Evolutionary conservation across 1,139 yeast genomes (phyloP), one percentile per base, ranked within the genome.

Genomic region (Hanseniaspora uvarum): DNA sequence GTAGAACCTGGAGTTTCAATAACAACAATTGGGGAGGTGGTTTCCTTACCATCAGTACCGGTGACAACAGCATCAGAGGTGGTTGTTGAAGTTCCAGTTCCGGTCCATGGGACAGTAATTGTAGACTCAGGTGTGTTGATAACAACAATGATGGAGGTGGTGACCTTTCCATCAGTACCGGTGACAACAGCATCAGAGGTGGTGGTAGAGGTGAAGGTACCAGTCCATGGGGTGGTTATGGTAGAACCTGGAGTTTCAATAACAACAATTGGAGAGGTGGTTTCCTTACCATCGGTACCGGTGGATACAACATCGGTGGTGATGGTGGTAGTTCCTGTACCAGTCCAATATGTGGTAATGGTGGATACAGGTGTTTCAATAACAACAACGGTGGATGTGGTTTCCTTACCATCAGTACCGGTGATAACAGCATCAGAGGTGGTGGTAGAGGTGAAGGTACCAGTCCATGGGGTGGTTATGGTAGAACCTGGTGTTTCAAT

Each of bases 191-290:
- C 19, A 5, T 16, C 26, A 33, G 30, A 26, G 39, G 30, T 31
- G 19, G 16, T 26, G 12, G 16, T 21, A 3, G 38, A 31, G 16
- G 18, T 26, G 23, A 7, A 5, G 16, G 19, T 21, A 10, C 18
- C 31, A 12, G 39, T 33, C 44, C 28, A 24, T 14, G 38, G 36
- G 4, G 11, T 16, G 23, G 56, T 45, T 31, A 53, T 47, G 47
- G 58, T 46, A 5, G 36, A 19, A 8, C 18, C 45, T n/a, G 58
- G 58, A n/a, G 57, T 55, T 31, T 56, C 56, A 18, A 57, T 55
- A 33, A 28, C 24, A 53, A 52, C 47, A 7, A 47, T 47, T 1
- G 36, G 8, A 3, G 14, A 14, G 6, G 45, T 38, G 12, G 28
- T 30, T 11, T 11, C 5, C 8, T 11, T 21, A 11, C 43, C 43